A percentile compares a stretch with the other conserved stretches of the same genome.
These are phyloP conservation scores for Globisporangium spiculum DNA, from an alignment of 352 stramenopile genomes.

Conservation along the genomic window DNA sequence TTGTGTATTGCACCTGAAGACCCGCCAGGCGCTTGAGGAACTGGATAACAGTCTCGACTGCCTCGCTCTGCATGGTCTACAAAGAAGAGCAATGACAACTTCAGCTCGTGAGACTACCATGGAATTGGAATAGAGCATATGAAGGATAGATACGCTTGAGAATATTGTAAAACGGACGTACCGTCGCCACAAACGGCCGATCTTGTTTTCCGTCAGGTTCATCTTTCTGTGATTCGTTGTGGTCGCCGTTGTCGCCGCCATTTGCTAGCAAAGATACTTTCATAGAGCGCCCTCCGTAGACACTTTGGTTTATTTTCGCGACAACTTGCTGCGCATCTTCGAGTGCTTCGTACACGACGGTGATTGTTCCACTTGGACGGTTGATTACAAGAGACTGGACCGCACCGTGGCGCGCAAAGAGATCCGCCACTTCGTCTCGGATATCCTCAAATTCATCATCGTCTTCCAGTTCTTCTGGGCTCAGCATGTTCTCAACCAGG, in stretches of 20 bases:
- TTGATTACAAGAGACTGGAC: conserved; percentile 5
- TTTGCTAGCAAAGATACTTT: background rate
- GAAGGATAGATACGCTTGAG: background rate
- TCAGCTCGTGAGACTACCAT: too few relatives aligned
- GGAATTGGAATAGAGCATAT: background rate
- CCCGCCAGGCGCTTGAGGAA: conserved; percentile 17
- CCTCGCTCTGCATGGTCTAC: conserved; percentile 1
- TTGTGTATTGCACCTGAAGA: conserved; percentile 11
- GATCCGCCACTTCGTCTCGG: background rate
- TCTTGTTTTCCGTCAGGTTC: background rate
- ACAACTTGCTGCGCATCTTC: background rate
- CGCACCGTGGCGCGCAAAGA: background rate
- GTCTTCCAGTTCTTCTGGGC: conserved; percentile 12
- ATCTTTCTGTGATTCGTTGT: background rate
- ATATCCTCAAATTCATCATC: conserved; percentile 13
- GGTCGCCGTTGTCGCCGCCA: background rate
- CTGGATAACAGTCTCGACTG: background rate
- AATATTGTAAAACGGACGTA: background rate
- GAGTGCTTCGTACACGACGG: background rate
- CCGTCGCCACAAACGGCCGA: background rate
- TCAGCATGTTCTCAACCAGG: conserved; percentile 13
- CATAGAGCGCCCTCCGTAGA: conserved; percentile 9
- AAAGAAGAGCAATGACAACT: background rate
- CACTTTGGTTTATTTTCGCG: conserved; percentile 2
- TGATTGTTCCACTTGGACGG: conserved; percentile 1